phyloP scores from a whole-genome alignment of 2,329 filamentous ascomycete genomes.

The Verticillium dahliae region DNA sequence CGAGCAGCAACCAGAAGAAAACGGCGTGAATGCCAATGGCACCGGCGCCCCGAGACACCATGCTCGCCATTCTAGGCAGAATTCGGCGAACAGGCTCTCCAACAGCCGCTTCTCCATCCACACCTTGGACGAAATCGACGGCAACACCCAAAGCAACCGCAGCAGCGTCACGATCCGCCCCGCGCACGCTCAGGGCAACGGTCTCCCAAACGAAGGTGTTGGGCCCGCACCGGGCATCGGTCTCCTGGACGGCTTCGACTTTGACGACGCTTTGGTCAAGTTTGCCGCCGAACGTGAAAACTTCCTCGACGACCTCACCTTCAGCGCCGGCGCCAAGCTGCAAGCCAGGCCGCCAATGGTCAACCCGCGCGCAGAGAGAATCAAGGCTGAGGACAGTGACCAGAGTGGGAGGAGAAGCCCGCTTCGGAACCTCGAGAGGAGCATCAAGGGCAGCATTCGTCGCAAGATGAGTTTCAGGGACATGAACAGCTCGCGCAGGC shows the following conservation, averaged over 20 bases:
- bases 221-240: conserved; percentile 9
- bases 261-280: conserved; percentile 86
- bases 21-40: conserved; percentile 17
- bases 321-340: conserved; percentile 76
- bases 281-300: conserved; percentile 93
- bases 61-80: conserved; percentile 55
- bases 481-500: conserved; percentile 90
- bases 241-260: conserved; percentile 61
- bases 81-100: conserved; percentile 52
- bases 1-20: conserved; percentile 38
- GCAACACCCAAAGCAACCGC: conserved; percentile 54
- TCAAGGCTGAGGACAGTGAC: conserved; percentile 65
- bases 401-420: conserved; percentile 47
- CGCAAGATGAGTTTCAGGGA: conserved; percentile 89
- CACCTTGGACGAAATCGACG: conserved; percentile 52
- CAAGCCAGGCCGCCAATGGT: conserved; percentile 65
- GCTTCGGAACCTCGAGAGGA: conserved; percentile 52
- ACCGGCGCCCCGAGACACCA: conserved; percentile 24
- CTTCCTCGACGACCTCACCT: conserved; percentile 86
- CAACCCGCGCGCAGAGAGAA: conserved; percentile 73
- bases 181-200: conserved; percentile 22
- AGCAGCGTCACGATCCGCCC: conserved; percentile 60
- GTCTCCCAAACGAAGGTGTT: conserved; percentile 16
- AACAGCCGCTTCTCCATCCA: conserved; percentile 47
- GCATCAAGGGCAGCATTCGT: conserved; percentile 76